phyloP scores from a whole-genome alignment of 2,329 filamentous ascomycete genomes.

The Xylariales sp. region DNA sequence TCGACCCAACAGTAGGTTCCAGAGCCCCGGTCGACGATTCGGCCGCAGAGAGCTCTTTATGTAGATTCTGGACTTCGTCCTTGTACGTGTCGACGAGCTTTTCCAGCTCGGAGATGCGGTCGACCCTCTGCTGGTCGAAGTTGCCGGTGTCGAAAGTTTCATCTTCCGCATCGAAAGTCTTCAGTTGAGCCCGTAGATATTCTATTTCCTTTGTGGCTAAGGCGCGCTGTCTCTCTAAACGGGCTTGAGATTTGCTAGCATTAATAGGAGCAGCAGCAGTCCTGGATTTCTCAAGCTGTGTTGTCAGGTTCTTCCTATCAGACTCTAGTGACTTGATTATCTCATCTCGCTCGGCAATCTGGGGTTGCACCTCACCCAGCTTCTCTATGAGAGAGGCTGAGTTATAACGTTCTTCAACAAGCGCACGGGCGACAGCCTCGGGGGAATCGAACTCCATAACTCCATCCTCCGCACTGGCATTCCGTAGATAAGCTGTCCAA shows the following conservation, averaged over 20 bases:
- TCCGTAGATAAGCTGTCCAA: conserved; percentile 88
- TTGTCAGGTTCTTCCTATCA: conserved; percentile 72
- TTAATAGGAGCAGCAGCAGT: conserved; percentile 58
- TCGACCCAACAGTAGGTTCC: conserved; percentile 63
- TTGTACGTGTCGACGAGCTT: conserved; percentile 89
- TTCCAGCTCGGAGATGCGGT: conserved; percentile 84
- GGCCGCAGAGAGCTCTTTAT: conserved; percentile 76
- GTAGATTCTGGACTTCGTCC: conserved; percentile 78
- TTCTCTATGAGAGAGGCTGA: conserved; percentile 83
- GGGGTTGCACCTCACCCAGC: conserved; percentile 81
- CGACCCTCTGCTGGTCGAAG: conserved; percentile 78
- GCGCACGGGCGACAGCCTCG: conserved; percentile 84
- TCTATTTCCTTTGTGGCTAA: conserved; percentile 93
- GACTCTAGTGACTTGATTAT: conserved; percentile 77
- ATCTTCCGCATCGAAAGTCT: conserved; percentile 89
- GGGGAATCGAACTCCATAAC: conserved; percentile 84
- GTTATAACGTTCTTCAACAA: conserved; percentile 84
- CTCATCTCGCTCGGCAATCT: conserved; percentile 80
- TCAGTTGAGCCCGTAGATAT: conserved; percentile 91
- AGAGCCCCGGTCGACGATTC: conserved; percentile 60
- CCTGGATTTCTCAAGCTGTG: conserved; percentile 78
- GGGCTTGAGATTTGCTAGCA: conserved; percentile 75
- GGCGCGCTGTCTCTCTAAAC: conserved; percentile 85
- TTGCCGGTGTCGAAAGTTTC: conserved; percentile 84
- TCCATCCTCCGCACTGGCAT: conserved; percentile 69